Percentiles rank a stretch among this genome's conserved stretches.
Conservation (phyloP, 1,284 basidiomycete species). For the Fistulina hepatica region DNA sequence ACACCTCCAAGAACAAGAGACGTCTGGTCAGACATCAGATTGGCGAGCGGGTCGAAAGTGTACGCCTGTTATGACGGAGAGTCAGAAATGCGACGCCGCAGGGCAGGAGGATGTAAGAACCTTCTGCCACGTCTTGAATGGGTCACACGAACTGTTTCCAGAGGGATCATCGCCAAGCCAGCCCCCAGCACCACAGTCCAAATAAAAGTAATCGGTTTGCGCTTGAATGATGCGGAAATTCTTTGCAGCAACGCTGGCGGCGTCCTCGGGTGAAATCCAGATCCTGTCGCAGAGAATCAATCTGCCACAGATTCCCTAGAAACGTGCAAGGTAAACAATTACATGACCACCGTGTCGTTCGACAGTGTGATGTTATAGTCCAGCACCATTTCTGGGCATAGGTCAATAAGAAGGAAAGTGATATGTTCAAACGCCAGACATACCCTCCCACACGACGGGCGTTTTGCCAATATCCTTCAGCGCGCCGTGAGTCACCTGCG, state of each 20-base stretch:
- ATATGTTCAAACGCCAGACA: constrained; percentile 11
- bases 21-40: constrained; percentile 38
- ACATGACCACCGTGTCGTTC: constrained; percentile 64
- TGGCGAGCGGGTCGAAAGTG: constrained; percentile 62
- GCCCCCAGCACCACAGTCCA: constrained; percentile 71
- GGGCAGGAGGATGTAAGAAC: constrained; percentile 18
- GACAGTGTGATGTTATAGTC: constrained; percentile 49
- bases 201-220: constrained; percentile 67
- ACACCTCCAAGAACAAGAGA: constrained; percentile 57
- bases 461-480: constrained; percentile 38
- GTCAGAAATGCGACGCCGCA: constrained; percentile 62
- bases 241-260: constrained; percentile 43
- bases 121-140: constrained; percentile 13
- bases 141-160: constrained; percentile 22
- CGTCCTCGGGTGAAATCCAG: constrained; percentile 62
- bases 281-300: constrained; percentile 31
- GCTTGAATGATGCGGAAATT: constrained; percentile 58
- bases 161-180: constrained; percentile 58
- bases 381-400: constrained; percentile 55
- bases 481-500: constrained; percentile 38
- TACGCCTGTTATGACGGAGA: constrained; percentile 45
- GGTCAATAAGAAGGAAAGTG: not conserved
- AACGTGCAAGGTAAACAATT: constrained; percentile 14
- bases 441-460: constrained; percentile 37
- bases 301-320: not conserved